Conservation (phyloP, 2,329 filamentous ascomycete species). For the Dothistroma septosporum region DNA sequence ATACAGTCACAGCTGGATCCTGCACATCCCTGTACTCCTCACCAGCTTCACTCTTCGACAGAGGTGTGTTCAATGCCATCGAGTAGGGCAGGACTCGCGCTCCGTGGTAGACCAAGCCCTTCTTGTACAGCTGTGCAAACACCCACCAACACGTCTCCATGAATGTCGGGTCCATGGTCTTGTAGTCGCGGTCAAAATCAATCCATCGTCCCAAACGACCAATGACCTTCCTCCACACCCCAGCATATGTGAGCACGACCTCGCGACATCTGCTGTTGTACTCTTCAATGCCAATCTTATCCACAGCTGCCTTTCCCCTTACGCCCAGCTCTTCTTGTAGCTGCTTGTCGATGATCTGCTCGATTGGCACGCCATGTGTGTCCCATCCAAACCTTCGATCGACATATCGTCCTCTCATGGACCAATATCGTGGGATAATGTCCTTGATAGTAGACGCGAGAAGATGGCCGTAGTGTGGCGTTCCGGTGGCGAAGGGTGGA, state of each 20-base stretch:
- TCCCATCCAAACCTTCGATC: conserved; percentile 95
- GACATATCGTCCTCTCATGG: conserved; percentile 92
- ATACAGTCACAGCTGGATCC: conserved; percentile 83
- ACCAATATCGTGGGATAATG: conserved; percentile 94
- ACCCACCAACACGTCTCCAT: conserved; percentile 98
- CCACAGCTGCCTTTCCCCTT: conserved; percentile 79
- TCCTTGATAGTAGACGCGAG: conserved; percentile 95
- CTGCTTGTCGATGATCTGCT: conserved; percentile 97
- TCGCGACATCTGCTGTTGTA: conserved; percentile 90
- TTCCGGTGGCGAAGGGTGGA: conserved; percentile 52
- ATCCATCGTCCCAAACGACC: conserved; percentile 92
- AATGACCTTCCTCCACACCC: conserved; percentile 83
- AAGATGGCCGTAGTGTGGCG: conserved; percentile 70
- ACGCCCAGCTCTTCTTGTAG: conserved; percentile 61
- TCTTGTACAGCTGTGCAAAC: conserved; percentile 88
- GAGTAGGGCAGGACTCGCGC: conserved; percentile 95
- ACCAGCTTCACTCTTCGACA: conserved; percentile 90
- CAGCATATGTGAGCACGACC: conserved; percentile 87
- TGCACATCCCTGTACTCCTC: conserved; percentile 94
- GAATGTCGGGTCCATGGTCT: conserved; percentile 93
- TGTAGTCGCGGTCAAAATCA: conserved; percentile 97
- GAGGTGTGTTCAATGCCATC: conserved; percentile 78
- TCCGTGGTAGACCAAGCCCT: conserved; percentile 82
- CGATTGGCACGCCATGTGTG: conserved; percentile 88
- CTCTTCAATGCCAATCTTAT: conserved; percentile 76